These are phyloP conservation scores for Evernia prunastri DNA, from an alignment of 495 filamentous ascomycete genomes.

Conservation along the genomic window DNA sequence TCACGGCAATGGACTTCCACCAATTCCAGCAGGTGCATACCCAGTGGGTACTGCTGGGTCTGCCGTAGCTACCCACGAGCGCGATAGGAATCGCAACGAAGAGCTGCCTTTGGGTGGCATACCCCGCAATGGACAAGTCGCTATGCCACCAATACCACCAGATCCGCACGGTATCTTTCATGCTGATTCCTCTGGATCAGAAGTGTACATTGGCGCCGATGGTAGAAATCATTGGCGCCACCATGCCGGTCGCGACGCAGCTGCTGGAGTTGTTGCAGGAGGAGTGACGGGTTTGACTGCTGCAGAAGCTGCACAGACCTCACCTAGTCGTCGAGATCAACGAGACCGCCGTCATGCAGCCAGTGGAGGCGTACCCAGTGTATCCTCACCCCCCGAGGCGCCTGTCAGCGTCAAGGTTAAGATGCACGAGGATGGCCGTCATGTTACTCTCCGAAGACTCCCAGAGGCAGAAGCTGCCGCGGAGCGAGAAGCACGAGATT, in stretches of 20 bases:
- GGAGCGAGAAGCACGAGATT: slow-evolving; percentile 51
- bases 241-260: slow-evolving; percentile 34
- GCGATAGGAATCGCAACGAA: slow-evolving; percentile 13
- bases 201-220: slow-evolving; percentile 48
- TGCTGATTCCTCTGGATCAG: slow-evolving; percentile 51
- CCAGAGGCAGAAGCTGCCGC: slow-evolving; percentile 74
- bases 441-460: slow-evolving; percentile 73
- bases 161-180: slow-evolving; percentile 49
- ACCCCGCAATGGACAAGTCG: slow-evolving; percentile 16
- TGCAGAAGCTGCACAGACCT: slow-evolving; percentile 41
- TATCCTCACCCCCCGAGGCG: slow-evolving; percentile 49
- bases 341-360: slow-evolving; percentile 28
- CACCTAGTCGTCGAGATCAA: slow-evolving; percentile 35
- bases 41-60: slow-evolving; percentile 33
- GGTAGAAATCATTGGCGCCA: slow-evolving; percentile 42
- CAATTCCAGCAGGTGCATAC: slow-evolving; percentile 35
- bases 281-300: slow-evolving; percentile 43
- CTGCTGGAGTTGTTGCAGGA: slow-evolving; percentile 36
- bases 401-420: slow-evolving; percentile 75
- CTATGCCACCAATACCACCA: slow-evolving; percentile 43
- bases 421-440: slow-evolving; percentile 70
- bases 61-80: slow-evolving; percentile 16
- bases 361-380: slow-evolving; percentile 34
- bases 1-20: slow-evolving; percentile 29
- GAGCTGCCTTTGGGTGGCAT: slow-evolving; percentile 22